Percentiles rank a stretch among this genome's conserved stretches.
Conservation (phyloP, 768 basidiomycete genomes). For the Boletus tomentosulus region DNA sequence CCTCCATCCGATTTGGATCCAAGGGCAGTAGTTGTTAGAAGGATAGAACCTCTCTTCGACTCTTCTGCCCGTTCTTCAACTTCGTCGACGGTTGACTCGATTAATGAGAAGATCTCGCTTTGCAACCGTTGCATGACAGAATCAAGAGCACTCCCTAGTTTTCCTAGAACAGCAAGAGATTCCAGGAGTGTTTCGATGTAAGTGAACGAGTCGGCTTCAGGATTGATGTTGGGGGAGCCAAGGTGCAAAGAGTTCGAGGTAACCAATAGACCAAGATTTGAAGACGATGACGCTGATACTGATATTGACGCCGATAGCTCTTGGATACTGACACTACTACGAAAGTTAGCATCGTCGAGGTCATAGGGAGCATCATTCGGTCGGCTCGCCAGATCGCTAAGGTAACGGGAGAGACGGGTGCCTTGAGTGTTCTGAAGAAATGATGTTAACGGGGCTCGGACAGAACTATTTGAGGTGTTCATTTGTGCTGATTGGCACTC, state of each 20-base stretch:
- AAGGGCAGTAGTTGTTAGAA: conserved; percentile 34
- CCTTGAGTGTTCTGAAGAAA: conserved; percentile 37
- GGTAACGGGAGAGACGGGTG: conserved; percentile 56
- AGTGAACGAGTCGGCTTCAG: conserved; percentile 88
- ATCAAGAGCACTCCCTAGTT: conserved; percentile 81
- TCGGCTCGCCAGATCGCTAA: conserved; percentile 60
- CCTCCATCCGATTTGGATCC: conserved; percentile 46
- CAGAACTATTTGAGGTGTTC: conserved; percentile 20
- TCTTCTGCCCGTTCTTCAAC: conserved; percentile 89
- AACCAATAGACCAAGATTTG: conserved; percentile 21
- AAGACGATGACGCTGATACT: conserved; percentile 21
- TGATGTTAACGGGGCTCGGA: conserved; percentile 29
- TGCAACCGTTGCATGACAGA: conserved; percentile 77
- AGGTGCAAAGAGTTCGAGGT: conserved; percentile 19
- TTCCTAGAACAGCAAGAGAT: conserved; percentile 87
- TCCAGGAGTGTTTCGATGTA: conserved; percentile 93
- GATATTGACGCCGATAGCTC: conserved; percentile 20
- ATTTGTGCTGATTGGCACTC: conserved; percentile 42
- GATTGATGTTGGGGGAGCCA: conserved; percentile 45
- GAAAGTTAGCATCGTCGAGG: conserved; percentile 41
- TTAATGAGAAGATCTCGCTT: conserved; percentile 75
- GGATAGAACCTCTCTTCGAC: conserved; percentile 47
- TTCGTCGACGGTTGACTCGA: conserved; percentile 86
- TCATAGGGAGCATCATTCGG: conserved; percentile 79
- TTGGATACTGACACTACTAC: conserved; percentile 15